These are phyloP conservation scores for Lentinus polychrous DNA, from an alignment of 1,284 basidiomycete genomes.

Conservation along the genomic window DNA sequence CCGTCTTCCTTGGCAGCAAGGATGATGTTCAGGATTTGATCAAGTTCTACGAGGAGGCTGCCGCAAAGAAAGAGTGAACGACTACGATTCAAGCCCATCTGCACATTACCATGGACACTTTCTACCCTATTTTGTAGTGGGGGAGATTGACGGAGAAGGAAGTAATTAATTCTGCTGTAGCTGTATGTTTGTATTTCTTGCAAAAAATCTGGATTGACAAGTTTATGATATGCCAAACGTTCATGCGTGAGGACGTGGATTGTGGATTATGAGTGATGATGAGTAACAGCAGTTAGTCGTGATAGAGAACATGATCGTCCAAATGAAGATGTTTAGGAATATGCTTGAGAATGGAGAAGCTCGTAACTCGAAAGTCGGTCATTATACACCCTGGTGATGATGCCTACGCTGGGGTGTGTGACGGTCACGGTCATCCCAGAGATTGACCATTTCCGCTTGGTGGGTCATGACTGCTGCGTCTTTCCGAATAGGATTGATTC, in stretches of 20 bases:
- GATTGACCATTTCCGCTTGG: slow-evolving; percentile 66
- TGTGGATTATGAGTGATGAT: no score
- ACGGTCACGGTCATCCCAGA: slow-evolving; percentile 11
- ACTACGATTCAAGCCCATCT: background rate
- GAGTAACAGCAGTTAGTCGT: no score
- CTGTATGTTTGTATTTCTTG: no score
- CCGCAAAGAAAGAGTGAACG: background rate
- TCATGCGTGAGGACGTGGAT: no score
- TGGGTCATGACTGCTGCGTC: slow-evolving; percentile 84
- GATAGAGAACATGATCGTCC: no score
- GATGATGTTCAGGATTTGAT: slow-evolving; percentile 91
- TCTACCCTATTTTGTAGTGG: background rate
- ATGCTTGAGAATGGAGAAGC: no score
- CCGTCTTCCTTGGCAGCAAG: slow-evolving; percentile 91
- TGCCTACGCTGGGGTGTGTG: no score
- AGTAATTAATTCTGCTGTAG: background rate
- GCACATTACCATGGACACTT: background rate
- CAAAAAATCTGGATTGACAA: no score
- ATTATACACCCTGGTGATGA: no score
- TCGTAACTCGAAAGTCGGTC: no score
- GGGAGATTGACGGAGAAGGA: background rate
- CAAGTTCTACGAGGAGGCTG: slow-evolving; percentile 57
- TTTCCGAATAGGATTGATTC: slow-evolving; percentile 64
- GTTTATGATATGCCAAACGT: background rate
- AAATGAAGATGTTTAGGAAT: no score